Evolutionary conservation across 306 rosid genomes (phyloP), one percentile per base, ranked within the genome.

Genomic region (Lotus japonicus): DNA sequence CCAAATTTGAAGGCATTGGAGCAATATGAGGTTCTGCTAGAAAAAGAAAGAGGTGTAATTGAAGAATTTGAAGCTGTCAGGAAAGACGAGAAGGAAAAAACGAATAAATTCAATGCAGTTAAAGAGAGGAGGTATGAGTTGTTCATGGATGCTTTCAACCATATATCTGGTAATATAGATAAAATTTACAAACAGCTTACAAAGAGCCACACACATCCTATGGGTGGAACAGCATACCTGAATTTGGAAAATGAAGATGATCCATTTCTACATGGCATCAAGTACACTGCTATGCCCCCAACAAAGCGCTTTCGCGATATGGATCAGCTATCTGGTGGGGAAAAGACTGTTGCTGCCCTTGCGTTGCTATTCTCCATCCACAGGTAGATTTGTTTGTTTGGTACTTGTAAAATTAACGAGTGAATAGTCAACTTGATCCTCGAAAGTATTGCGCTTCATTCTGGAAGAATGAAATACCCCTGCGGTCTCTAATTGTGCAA

Each of bases 281-380:
- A 88, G 82, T 91, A 84, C 77, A 86, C 97, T 49, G 90, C 91
- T 51, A 91, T 91, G 97, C 97, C 97, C 62, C 97, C 97, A 68
- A 85, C 94, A 54, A 91, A 91, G 86, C 91, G 97, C 46, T 91
- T 88, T 63, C 97, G 97, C 55, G 97, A 91, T 49, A 91, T 91
- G 97, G 97, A 88, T 42, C 97, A 88, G 64, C 75, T 91, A 43
- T 91, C 97, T 58, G 97, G 97, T 15, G 96, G 97, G 66, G 97
- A 91, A 71, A 91, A 88, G 85, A 88, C 97, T 28, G 94, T 91
- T 36, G 97, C 97, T 43, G 97, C 97, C 2, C 84, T 91, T 17
- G 97, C 97, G 8, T 84, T 91, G 73, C 85, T 91, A 54, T 91
- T 91, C 66, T 83, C 96, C 51, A 91, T 91, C 73, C 97, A 91